Conservation (phyloP, 768 basidiomycete genomes). For the Dendrothele bispora region DNA sequence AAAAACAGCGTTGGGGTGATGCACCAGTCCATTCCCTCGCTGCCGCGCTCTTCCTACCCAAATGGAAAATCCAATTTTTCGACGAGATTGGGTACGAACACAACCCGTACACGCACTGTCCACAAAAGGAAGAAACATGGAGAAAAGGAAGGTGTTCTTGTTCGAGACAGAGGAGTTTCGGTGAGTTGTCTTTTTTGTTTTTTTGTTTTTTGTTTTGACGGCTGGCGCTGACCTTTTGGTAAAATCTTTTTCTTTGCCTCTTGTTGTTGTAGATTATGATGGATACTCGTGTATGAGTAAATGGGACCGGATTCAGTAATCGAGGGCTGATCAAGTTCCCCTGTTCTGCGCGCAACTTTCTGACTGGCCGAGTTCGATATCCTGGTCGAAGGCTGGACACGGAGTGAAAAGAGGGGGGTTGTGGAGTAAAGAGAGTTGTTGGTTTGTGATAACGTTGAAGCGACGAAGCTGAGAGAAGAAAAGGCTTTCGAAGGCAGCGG, state of each 20-base stretch:
- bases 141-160: slow-evolving; percentile 46
- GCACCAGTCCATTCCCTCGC: slow-evolving; percentile 73
- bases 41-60: slow-evolving; percentile 55
- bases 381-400: no score
- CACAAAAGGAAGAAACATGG: slow-evolving; percentile 32
- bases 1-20: slow-evolving; percentile 53
- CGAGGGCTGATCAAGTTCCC: slow-evolving; percentile 1
- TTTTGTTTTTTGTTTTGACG: no score
- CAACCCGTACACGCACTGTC: slow-evolving; percentile 56
- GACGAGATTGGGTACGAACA: slow-evolving; percentile 67
- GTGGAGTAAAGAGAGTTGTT: no score
- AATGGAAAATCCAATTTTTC: slow-evolving; percentile 72
- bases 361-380: no score
- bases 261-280: slow-evolving; percentile 45
- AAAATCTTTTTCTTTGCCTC: no score
- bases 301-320: slow-evolving; percentile 39
- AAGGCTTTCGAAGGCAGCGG: no score
- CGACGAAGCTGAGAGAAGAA: no score
- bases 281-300: slow-evolving; percentile 57
- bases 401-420: no score
- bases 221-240: no score
- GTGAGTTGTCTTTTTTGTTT: slow-evolving; percentile 33
- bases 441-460: no score
- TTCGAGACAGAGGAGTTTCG: slow-evolving; percentile 55
- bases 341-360: no score